A percentile compares a stretch with the other conserved stretches of the same genome.
These are phyloP conservation scores for Trichoderma koningii DNA, from an alignment of 2,329 filamentous ascomycete genomes.

Conservation along the genomic window DNA sequence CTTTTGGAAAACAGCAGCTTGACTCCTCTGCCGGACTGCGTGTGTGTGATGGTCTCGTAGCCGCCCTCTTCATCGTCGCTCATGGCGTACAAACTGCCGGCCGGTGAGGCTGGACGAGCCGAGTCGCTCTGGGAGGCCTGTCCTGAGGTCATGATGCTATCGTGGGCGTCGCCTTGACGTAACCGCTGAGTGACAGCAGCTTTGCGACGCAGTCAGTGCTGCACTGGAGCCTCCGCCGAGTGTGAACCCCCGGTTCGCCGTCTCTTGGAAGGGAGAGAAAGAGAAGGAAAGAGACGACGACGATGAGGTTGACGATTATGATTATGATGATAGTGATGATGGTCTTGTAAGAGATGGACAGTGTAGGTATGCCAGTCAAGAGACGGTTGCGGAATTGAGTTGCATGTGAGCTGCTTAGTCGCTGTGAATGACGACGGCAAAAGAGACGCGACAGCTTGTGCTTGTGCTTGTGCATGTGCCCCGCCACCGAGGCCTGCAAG, in stretches of 20 bases:
- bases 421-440: constrained; percentile 27
- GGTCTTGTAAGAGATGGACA: background rate
- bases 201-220: constrained; percentile 2
- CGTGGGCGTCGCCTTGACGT: constrained; percentile 14
- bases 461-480: constrained; percentile 27
- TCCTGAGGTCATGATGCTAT: constrained; percentile 23
- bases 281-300: background rate
- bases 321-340: too few species aligned
- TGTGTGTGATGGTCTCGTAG: constrained; percentile 90
- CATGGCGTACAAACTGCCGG: constrained; percentile 89
- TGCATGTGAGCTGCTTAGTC: constrained; percentile 23
- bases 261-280: background rate
- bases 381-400: constrained; percentile 19
- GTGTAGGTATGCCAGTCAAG: background rate
- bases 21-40: constrained; percentile 75
- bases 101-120: constrained; percentile 61
- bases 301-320: background rate
- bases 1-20: constrained; percentile 95
- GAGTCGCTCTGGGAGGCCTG: constrained; percentile 12
- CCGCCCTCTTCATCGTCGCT: constrained; percentile 95
- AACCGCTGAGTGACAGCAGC: background rate
- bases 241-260: background rate
- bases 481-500: constrained; percentile 19
- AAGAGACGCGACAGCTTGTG: constrained; percentile 15
- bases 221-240: background rate